phyloP scores from a whole-genome alignment of 805 yeast species.

The Lipomyces japonicus region DNA sequence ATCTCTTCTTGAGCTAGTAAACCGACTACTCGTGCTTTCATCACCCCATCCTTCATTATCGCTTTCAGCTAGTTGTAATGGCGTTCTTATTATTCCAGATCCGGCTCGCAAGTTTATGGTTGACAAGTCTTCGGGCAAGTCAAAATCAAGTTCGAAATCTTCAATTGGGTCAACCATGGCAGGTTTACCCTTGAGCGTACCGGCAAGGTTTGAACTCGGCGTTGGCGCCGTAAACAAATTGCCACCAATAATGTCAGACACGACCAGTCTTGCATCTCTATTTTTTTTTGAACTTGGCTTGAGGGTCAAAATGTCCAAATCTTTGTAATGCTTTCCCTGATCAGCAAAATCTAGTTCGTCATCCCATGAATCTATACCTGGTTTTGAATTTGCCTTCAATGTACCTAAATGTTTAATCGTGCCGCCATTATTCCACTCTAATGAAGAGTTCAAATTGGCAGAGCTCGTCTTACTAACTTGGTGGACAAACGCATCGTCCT shows the following conservation, averaged over 20 bases:
- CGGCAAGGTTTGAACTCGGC: background rate
- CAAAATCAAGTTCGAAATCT: constrained; percentile 21
- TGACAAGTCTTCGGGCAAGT: constrained; percentile 13
- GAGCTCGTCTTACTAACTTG: background rate
- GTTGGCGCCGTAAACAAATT: constrained; percentile 3
- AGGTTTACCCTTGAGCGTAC: background rate
- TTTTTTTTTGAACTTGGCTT: background rate
- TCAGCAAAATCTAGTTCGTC: background rate
- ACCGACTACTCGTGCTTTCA: constrained; percentile 20
- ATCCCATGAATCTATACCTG: background rate
- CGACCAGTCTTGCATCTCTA: background rate
- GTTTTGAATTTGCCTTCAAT: background rate
- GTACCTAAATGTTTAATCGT: background rate
- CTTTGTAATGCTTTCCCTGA: background rate
- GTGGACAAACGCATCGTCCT: background rate
- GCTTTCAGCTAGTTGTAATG: constrained; percentile 8
- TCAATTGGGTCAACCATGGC: constrained; percentile 2
- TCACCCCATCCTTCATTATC: constrained; percentile 26
- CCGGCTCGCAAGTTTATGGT: constrained; percentile 1
- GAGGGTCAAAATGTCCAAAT: constrained; percentile 1
- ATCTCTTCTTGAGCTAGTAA: constrained; percentile 12
- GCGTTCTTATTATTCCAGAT: constrained; percentile 15
- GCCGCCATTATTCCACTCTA: background rate
- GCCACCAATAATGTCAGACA: constrained; percentile 7
- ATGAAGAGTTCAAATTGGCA: background rate